Evolutionary conservation across 768 basidiomycete genomes (phyloP).

Genomic region (Cyclocybe aegerita): DNA sequence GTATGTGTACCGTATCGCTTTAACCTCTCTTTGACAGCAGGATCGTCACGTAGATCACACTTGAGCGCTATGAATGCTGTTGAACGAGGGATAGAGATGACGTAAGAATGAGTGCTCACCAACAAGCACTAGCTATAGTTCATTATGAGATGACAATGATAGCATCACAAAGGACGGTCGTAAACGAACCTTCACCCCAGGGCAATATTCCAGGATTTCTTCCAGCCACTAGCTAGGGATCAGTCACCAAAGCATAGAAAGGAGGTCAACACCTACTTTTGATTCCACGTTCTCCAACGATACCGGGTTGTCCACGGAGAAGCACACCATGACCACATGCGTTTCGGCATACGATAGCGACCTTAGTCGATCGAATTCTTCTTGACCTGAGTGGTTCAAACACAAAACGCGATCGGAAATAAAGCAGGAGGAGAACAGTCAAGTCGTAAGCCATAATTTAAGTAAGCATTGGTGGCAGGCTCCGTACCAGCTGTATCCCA

Average conservation of each 20-base stretch:
- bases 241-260: not conserved
- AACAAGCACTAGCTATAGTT: conserved; percentile 74
- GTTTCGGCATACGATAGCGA: conserved; percentile 97
- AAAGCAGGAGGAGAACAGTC: conserved; percentile 2
- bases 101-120: conserved; percentile 52
- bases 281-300: conserved; percentile 95
- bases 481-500: conserved; percentile 96
- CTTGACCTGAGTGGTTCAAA: conserved; percentile 63
- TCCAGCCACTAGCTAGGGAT: conserved; percentile 76
- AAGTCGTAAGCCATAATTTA: not conserved
- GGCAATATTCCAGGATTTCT: conserved; percentile 89
- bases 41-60: conserved; percentile 92
- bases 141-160: conserved; percentile 6
- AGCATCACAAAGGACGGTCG: not conserved
- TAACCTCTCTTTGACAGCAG: conserved; percentile 66
- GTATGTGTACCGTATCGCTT: conserved; percentile 67
- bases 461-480: not conserved
- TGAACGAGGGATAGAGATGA: conserved; percentile 4
- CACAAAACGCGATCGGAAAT: conserved; percentile 9
- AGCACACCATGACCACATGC: conserved; percentile 94
- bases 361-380: conserved; percentile 92
- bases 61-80: conserved; percentile 68
- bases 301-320: conserved; percentile 94
- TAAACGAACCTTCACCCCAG: conserved; percentile 84
- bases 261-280: conserved; percentile 51